These are phyloP conservation scores for Fistulinella prunicolor DNA, from an alignment of 768 basidiomycete species.

Conservation along the genomic window DNA sequence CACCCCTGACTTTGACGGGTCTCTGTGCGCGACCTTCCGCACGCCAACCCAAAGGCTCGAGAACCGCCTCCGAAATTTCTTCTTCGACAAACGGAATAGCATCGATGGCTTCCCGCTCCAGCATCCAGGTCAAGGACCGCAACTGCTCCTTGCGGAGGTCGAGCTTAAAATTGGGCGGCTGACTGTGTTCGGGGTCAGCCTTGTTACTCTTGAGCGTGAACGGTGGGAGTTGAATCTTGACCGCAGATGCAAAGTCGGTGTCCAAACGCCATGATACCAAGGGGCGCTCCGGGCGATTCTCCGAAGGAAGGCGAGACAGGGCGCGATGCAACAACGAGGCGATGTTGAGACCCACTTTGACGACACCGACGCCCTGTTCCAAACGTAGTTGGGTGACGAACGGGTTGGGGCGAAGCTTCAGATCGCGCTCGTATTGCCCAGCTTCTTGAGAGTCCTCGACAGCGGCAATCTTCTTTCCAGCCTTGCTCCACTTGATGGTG, in stretches of 20 bases:
- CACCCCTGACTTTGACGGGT: constrained; percentile 73
- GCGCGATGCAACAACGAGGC: constrained; percentile 87
- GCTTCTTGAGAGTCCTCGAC: constrained; percentile 86
- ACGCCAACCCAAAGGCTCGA: constrained; percentile 87
- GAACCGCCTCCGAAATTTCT: constrained; percentile 87
- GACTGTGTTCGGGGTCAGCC: constrained; percentile 60
- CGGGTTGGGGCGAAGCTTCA: constrained; percentile 83
- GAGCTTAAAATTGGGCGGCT: constrained; percentile 76
- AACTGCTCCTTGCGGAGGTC: constrained; percentile 80
- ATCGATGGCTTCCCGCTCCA: constrained; percentile 64
- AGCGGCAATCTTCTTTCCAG: constrained; percentile 56
- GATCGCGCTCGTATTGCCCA: constrained; percentile 81
- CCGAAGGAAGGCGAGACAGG: constrained; percentile 68
- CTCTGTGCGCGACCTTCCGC: constrained; percentile 89
- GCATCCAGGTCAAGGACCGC: constrained; percentile 92
- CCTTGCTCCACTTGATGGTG: constrained; percentile 67
- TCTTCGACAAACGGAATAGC: constrained; percentile 84
- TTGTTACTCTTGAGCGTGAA: constrained; percentile 78
- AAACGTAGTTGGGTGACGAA: constrained; percentile 83
- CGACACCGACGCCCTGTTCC: constrained; percentile 58
- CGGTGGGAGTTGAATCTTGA: constrained; percentile 54
- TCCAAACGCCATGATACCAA: constrained; percentile 77
- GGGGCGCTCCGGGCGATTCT: constrained; percentile 42
- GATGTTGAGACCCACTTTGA: constrained; percentile 86
- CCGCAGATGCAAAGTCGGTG: constrained; percentile 70